phyloP scores from a whole-genome alignment of 768 basidiomycete genomes.

The Boletus tylopilopsis region DNA sequence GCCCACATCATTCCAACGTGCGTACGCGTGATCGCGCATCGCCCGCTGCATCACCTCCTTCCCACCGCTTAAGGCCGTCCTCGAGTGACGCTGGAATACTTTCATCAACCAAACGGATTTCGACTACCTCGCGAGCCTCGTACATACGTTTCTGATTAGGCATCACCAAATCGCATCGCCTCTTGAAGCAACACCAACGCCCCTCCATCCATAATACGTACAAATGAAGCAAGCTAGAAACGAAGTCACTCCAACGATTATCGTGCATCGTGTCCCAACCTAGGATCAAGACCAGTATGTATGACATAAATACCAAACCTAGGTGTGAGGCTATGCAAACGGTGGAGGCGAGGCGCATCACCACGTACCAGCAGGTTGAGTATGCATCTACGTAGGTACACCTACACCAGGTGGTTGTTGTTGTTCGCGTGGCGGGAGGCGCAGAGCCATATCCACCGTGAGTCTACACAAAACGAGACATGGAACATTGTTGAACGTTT shows the following conservation, averaged over 20 bases:
- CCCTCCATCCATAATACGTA: too few species aligned
- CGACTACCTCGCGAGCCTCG: conserved; percentile 53
- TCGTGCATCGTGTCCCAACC: background rate
- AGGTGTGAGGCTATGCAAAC: conserved; percentile 19
- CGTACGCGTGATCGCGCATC: too few species aligned
- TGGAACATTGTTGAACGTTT: conserved; percentile 2
- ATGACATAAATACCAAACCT: background rate
- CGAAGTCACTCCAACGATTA: conserved; percentile 20
- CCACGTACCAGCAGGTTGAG: conserved; percentile 53
- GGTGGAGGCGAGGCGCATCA: conserved; percentile 19
- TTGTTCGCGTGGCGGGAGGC: conserved; percentile 46
- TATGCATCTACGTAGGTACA: conserved; percentile 51
- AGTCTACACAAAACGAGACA: background rate
- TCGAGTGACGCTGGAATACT: conserved; percentile 73
- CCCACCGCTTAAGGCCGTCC: too few species aligned
- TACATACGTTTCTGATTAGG: too few species aligned
- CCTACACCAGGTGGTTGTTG: conserved; percentile 54
- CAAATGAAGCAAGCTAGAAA: conserved; percentile 30
- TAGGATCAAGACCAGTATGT: conserved; percentile 2
- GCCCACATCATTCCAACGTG: too few species aligned
- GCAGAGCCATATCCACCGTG: conserved; percentile 36
- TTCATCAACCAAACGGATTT: conserved; percentile 69
- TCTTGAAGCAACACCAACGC: too few species aligned
- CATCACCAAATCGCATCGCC: too few species aligned
- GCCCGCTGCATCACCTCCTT: too few species aligned